These are phyloP conservation scores for Candida sithepensis DNA, from an alignment of 805 yeast species.

Conservation along the genomic window DNA sequence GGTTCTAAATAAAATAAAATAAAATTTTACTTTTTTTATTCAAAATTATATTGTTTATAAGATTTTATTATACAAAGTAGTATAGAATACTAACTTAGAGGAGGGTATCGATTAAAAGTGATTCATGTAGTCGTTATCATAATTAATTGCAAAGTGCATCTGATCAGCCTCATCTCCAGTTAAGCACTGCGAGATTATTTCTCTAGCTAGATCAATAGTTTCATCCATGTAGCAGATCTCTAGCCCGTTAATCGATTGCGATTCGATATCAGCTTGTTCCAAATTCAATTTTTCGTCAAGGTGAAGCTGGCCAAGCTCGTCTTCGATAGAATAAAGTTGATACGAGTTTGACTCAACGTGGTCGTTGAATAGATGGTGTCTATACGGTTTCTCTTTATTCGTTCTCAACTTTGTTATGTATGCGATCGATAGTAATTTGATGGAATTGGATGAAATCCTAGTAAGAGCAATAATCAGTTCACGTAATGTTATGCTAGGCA, in stretches of 20 bases:
- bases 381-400: conserved; percentile 9
- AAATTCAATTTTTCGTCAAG: conserved; percentile 28
- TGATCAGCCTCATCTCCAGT: conserved; percentile 80
- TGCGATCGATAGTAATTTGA: conserved; percentile 24
- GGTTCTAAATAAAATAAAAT: background rate
- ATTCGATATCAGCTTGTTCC: conserved; percentile 25
- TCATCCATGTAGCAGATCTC: conserved; percentile 61
- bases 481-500: conserved; percentile 26
- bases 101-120: background rate
- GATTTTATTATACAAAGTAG: conserved; percentile 10
- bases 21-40: background rate
- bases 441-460: conserved; percentile 30
- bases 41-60: conserved; percentile 4
- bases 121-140: conserved; percentile 16
- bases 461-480: conserved; percentile 30
- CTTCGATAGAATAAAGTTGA: conserved; percentile 29
- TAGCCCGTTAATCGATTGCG: conserved; percentile 48
- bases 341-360: conserved; percentile 29
- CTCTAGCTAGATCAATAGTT: conserved; percentile 66
- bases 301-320: conserved; percentile 11
- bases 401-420: conserved; percentile 21
- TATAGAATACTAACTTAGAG: background rate
- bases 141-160: conserved; percentile 63
- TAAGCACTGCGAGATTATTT: conserved; percentile 60
- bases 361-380: conserved; percentile 21